Base-by-base conservation (phyloP, 2,329 filamentous ascomycete genomes). In the Nothophaeocryptopus gaeumannii region DNA sequence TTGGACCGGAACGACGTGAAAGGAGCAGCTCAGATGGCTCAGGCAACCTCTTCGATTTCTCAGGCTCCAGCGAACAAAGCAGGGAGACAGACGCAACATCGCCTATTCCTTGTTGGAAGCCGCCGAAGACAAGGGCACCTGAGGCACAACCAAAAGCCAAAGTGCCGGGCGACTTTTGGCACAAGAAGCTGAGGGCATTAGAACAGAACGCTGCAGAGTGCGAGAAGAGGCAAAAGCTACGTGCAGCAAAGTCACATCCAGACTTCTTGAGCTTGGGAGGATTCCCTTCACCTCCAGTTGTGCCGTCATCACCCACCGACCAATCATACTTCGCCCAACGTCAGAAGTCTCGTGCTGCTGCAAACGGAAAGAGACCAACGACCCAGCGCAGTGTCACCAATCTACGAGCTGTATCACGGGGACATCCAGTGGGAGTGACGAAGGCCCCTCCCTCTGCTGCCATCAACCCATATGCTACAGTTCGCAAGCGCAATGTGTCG, bases 121-220 rank as follows among this genome's bases (percentile, higher is more conserved):
- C 47, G 5, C 51, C 52, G 16, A 46, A 51, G 26, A 47, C 45
- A 13, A 51, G 47, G 26, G 37, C 48, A 20, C 50, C 55, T 31
- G 62, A 61, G 45, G 60, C 63, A 13, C 64, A 67, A 47, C 64
- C 67, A 12, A 70, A 71, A 58, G 66, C 63, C 41, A 67, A 71
- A 61, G 67, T 66, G 61, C 68, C 72, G 54, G 68, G 74, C 49
- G 73, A 76, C 62, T 72, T 77, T 64, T 82, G 79, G 78, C 73
- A 73, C 57, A 74, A 76, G 65, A 78, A 77, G 61, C 65, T 76
- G 54, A 75, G 73, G 66, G 72, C 72, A 60, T 63, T 78, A 61
- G 70, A 76, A 64, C 74, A 78, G 64, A 77, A 77, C 63, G 69
- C 74, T 62, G 68, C 71, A 56, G 69, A 69, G 51, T 63, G 67